phyloP scores from a whole-genome alignment of 2,329 filamentous ascomycete species.

The Epichloe coenophiala region DNA sequence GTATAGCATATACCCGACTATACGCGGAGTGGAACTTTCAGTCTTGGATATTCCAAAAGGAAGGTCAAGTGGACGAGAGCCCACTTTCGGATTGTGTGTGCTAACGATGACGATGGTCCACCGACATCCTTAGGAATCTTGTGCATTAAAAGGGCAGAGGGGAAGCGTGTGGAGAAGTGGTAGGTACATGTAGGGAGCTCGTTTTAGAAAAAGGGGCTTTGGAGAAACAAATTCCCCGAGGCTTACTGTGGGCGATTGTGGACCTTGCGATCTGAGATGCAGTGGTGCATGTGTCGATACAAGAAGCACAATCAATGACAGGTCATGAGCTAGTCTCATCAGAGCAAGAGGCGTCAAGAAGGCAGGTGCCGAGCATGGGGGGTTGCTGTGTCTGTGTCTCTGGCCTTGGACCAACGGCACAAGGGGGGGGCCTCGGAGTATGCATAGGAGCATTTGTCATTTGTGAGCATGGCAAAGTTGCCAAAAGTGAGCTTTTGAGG shows the following conservation, averaged over 20 bases:
- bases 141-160: not conserved
- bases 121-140: too few relatives aligned
- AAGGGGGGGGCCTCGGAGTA: too few relatives aligned
- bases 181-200: not conserved
- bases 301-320: constrained; percentile 1
- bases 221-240: not conserved
- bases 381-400: not conserved
- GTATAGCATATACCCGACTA: not conserved
- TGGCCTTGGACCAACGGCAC: too few relatives aligned
- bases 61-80: not conserved
- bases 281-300: not conserved
- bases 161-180: not conserved
- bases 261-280: constrained; percentile 1
- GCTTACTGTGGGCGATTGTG: not conserved
- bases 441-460: too few relatives aligned
- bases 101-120: not conserved
- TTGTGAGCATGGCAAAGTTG: too few relatives aligned
- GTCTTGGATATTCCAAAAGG: not conserved
- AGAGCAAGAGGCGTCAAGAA: not conserved
- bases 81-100: not conserved
- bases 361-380: not conserved
- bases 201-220: not conserved
- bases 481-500: not conserved
- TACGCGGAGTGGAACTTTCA: not conserved
- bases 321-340: not conserved